Base-by-base conservation (phyloP, 2,329 filamentous ascomycete genomes). In the Cordyceps tenuipes region DNA sequence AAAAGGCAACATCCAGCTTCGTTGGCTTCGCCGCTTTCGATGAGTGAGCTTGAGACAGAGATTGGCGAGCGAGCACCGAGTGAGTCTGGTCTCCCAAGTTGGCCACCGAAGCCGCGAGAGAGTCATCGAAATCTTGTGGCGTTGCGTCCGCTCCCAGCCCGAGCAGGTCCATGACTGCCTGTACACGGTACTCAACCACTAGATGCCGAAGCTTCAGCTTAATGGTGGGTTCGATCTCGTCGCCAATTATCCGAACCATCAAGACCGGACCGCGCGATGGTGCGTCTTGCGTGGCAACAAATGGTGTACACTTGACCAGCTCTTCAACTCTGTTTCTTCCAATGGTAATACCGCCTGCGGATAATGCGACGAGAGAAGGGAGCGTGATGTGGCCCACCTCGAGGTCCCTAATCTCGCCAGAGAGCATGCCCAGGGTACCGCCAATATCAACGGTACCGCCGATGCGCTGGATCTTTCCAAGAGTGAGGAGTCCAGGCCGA, bases 141-240 rank as follows among this genome's bases (percentile, higher is more conserved):
- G 85, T 87, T 5, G 83, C 79, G 64, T 88, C 82, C 17, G 87
- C 83, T 15, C 80, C 79, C 2, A 95, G 78, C 0, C 85, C 87
- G 7, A 96, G 80, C 5, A 96, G 72, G 57, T 91, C 90, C 78
- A 96, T 87, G 0, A 97, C 72, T 0, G 89, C 90, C 0, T 90
- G 83, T 4, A 97, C 89, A 17, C 88, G 87, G 71, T 99, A 99
- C 70, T 99, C 95, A n/a, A 91, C 73, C 62, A 85, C 87, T 5
- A 96, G 66, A 63, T 96, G 91, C 72, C 89, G 89, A 47, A 97
- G 75, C 70, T 96, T 95, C 61, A 97, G 72, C 70, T 95, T 96
- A 65, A 97, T 78, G 7, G 90, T 86, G 0, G 95, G 93, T 64
- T 97, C 93, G 75, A 95, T 90, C 70, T 97, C 93, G 69, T 97